Evolutionary conservation across 306 rosid genomes (phyloP).

Genomic region (Malus domestica): ASM211411v1 NC_041804.1:7436501-7437000

Average conservation of each 20-base stretch:
- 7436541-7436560: slow-evolving; percentile 99
- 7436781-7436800: background rate
- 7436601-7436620: slow-evolving; percentile 88
- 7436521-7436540: slow-evolving; percentile 94
- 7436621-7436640: slow-evolving; percentile 96
- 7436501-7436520: slow-evolving; percentile 79
- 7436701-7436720: slow-evolving; percentile 95
- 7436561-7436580: slow-evolving; percentile 86
- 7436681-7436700: slow-evolving; percentile 97
- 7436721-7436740: slow-evolving; percentile 99
- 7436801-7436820: background rate
- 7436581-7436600: slow-evolving; percentile 99
- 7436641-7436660: slow-evolving; percentile 95
- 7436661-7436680: slow-evolving; percentile 98
- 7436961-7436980: slow-evolving; percentile 97
- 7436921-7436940: slow-evolving; percentile 93
- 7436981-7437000: slow-evolving; percentile 87
- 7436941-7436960: slow-evolving; percentile 99
- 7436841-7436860: background rate
- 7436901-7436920: slow-evolving; percentile 96
- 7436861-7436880: slow-evolving; percentile 39
- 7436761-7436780: background rate
- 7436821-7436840: background rate
- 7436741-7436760: slow-evolving; percentile 78
- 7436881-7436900: slow-evolving; percentile 98